Evolutionary conservation across 202 grass and related monocot genomes (phyloP).

Genomic region (Digitaria exilis): DNA sequence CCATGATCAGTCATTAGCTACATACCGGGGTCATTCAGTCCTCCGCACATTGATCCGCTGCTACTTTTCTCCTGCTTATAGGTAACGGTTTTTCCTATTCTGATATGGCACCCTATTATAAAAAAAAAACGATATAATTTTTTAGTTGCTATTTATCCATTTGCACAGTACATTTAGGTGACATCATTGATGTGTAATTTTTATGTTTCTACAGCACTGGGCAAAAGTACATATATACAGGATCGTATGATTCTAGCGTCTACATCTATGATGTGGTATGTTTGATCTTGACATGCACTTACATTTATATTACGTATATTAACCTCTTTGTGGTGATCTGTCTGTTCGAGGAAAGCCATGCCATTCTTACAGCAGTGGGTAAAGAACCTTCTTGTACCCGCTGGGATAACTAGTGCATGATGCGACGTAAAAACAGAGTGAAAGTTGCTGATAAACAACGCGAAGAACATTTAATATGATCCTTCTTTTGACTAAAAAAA

Average conservation of each 20-base stretch:
- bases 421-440: background rate
- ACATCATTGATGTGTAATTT: slow-evolving; percentile 21
- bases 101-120: background rate
- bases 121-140: background rate
- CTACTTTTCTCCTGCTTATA: slow-evolving; percentile 79
- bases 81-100: slow-evolving; percentile 38
- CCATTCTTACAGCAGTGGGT: background rate
- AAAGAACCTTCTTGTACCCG: background rate
- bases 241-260: slow-evolving; percentile 68
- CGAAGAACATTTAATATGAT: no score
- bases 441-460: background rate
- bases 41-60: slow-evolving; percentile 84
- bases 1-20: slow-evolving; percentile 77
- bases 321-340: background rate
- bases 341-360: background rate
- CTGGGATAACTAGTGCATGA: background rate
- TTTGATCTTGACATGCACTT: background rate
- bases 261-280: slow-evolving; percentile 90
- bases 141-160: slow-evolving; percentile 10
- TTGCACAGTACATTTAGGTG: background rate
- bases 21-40: slow-evolving; percentile 84
- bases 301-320: background rate
- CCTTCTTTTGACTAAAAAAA: no score
- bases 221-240: slow-evolving; percentile 89
- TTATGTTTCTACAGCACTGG: slow-evolving; percentile 64